Base-by-base conservation (phyloP, 2,329 filamentous ascomycete species). In the Xylariaceae sp. region DNA sequence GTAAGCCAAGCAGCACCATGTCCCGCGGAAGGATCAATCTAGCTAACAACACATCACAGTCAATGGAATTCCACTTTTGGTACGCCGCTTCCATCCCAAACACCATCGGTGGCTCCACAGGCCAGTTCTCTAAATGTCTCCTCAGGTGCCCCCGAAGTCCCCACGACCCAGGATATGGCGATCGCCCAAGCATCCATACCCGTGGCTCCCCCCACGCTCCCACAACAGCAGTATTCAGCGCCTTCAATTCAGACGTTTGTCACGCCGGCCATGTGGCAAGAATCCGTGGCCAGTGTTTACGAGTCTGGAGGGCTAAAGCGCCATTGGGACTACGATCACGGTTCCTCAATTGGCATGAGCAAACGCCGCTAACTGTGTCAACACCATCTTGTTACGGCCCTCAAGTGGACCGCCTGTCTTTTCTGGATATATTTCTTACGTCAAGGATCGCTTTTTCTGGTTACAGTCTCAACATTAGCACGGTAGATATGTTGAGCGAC, bases 1-100 rank as follows among this genome's bases (percentile, higher is more conserved):
- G 90, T 96, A 81, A 79, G 89, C 81, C 41, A 16, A 39, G 11
- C 22, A 39, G 7, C 34, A 38, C 10, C 13, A 16, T 16, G 5
- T 38, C 33, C n/a, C n/a, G 36, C n/a, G 22, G 16, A 41, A 31
- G 38, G 9, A 13, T 13, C 31, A 43, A 10, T 22, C 34, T 42
- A 31, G 42, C 55, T 66, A 55, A 55, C 42, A 47, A 48, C 62
- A 71, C 6, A 41, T n/a, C 60, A 57, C 64, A 96, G 92, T 71
- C 90, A 96, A 77, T 97, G 93, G 92, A 92, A 96, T 71, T 86
- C 88, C 66, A 92, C 93, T 60, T 97, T 97, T 75, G 89, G 90
- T 77, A 89, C 86, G 70, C 84, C 75, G 60, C 71, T 72, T 63
- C 74, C 77, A 63, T 65, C 74, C 58, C 70, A 72, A 57, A 68